phyloP scores from a whole-genome alignment of 305 asterid genomes.

The Caryopteris hybrid region DNA sequence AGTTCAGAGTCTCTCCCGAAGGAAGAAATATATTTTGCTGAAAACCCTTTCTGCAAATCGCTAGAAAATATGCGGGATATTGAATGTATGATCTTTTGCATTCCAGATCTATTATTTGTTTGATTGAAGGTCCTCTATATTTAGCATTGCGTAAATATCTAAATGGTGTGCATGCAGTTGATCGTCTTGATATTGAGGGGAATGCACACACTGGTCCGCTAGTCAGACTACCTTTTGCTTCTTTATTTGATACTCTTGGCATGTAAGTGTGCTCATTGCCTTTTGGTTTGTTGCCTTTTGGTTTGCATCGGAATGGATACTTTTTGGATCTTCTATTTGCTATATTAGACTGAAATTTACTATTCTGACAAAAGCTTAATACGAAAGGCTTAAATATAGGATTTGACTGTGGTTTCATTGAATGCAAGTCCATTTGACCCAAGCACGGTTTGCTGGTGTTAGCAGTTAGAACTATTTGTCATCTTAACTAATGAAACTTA shows the following conservation, averaged over 20 bases:
- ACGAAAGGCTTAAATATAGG: background rate
- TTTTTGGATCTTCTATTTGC: conserved; percentile 16
- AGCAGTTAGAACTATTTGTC: conserved; percentile 1
- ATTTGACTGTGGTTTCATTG: conserved; percentile 2
- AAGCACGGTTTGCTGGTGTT: background rate
- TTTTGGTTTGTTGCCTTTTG: conserved; percentile 16
- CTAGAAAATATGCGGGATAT: conserved; percentile 74
- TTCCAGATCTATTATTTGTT: conserved; percentile 17
- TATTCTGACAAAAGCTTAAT: background rate
- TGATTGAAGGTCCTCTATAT: conserved; percentile 19
- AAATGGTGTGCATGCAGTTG: conserved; percentile 39
- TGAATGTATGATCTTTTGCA: conserved; percentile 56
- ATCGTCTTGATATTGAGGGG: conserved; percentile 43
- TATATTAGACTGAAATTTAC: background rate
- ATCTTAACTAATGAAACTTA: conserved; percentile 3
- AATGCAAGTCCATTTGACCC: conserved; percentile 2
- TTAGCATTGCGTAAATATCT: conserved; percentile 20
- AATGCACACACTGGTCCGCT: conserved; percentile 40
- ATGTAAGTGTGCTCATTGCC: conserved; percentile 32
- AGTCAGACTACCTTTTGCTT: conserved; percentile 40
- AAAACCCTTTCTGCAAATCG: conserved; percentile 84
- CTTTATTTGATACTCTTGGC: conserved; percentile 49
- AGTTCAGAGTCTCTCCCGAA: conserved; percentile 45
- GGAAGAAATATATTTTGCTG: conserved; percentile 65
- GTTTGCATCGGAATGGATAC: background rate